Evolutionary conservation across 257 asterid species (phyloP), one percentile per base, ranked within the genome.

Genomic region (Mitragyna speciosa): DNA sequence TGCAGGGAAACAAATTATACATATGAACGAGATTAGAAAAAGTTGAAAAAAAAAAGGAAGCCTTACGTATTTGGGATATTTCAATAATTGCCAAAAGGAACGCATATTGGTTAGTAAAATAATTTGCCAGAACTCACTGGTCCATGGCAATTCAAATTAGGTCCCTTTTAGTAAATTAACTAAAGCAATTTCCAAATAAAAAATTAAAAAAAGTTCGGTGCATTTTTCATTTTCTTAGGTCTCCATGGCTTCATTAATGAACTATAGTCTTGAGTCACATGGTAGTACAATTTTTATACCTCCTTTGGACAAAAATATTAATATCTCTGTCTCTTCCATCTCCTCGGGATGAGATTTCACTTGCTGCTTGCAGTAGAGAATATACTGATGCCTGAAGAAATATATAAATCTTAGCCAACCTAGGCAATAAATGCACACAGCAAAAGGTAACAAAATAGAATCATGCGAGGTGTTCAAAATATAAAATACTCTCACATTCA

Each of bases 311-410:
- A 87, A 92, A 96, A 76, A 91, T 85, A 74, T 90, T 90, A 82
- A 89, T 89, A 88, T 96, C 97, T 79, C 87, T 88, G 82, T 92
- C 97, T 88, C 98, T 92, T 80, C 95, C 93, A 82, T 96, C 97
- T 76, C 98, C 99, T 84, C 96, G 91, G 81, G 97, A 93, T 82
- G 95, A 90, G 85, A 94, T 85, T 87, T 96, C 98, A 72, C 63
- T 87, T 68, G 91, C 98, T 82, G 99, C 97, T 88, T 87, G 95
- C 75, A 96, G 91, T 75, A 96, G 91, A 84, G 97, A 89, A 83
- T 89, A 92, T 15, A 91, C 98, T 81, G 97, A 90, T 45, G 96
- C 99, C 99, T 96, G 93, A 73, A 82, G 76, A 84, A 77, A 79
- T 70, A 49, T 75, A 82, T 28, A 82, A 78, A 59, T 81, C 82